Evolutionary conservation across 495 filamentous ascomycete species (phyloP), one percentile per base, ranked within the genome.

Genomic region (Pyrenula massariospora): DNA sequence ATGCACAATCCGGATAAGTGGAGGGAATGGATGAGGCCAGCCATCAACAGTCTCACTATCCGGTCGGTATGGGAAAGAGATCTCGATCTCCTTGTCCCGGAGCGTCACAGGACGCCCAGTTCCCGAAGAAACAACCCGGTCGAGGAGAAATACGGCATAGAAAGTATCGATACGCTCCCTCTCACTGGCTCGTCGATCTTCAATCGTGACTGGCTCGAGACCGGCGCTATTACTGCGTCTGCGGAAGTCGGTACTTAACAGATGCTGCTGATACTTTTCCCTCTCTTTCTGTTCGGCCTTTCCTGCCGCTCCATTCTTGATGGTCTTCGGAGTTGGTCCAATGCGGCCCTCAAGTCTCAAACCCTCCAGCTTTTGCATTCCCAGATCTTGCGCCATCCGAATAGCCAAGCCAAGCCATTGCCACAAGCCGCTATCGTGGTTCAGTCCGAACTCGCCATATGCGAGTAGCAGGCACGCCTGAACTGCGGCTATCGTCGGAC

Each of bases 331-430:
- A 0, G 72, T 77, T 2, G 79, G 73, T 10, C 79, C 79, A 24
- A 63, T 69, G 20, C 66, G 76, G 2, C 85, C 85, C 58, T 83
- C 82, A 59, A 86, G 83, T 62, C 81, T 85, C 55, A 87, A 76
- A 0, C 88, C 89, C 58, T 87, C 85, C 24, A 83, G 68, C 52
- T 88, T 91, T 58, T 89, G 86, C 61, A 94, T 75, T 2, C 89
- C 89, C 2, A 94, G 75, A 65, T 94, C 89, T 55, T 91, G 81
- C 0, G 86, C 87, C 87, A 94, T 90, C 23, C 89, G 79, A 60
- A 94, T 92, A 0, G 88, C 84, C 57, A 88, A 83, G 0, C 89
- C 89, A 15, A 92, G 71, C 60, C 91, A 91, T 88, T 91, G 92
- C 89, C 88, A 94, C 19, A 94, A 71, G 1, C 88, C 87, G 66